These are phyloP conservation scores for Acidomyces sp. DNA, from an alignment of 495 filamentous ascomycete genomes.

Conservation along the genomic window DNA sequence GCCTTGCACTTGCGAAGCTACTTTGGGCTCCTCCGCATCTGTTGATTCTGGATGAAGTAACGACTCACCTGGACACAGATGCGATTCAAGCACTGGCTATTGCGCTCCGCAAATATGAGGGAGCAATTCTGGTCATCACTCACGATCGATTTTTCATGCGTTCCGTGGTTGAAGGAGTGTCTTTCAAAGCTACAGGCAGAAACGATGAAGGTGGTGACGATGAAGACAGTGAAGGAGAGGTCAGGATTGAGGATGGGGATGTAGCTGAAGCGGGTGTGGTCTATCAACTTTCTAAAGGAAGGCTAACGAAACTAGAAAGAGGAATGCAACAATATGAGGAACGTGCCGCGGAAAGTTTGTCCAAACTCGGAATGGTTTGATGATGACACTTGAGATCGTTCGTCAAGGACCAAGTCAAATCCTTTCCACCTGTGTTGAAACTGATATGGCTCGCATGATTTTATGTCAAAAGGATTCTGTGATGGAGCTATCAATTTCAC, in stretches of 20 bases:
- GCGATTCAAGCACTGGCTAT: constrained; percentile 56
- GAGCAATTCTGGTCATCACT: constrained; percentile 57
- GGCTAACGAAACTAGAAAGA: constrained; percentile 25
- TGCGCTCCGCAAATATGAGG: constrained; percentile 51
- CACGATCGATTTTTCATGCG: constrained; percentile 54
- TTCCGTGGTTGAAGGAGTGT: constrained; percentile 6
- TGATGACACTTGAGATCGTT: no score
- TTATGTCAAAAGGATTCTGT: no score
- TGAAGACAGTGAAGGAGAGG: constrained; percentile 2
- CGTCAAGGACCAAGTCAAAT: no score
- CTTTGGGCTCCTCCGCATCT: constrained; percentile 56
- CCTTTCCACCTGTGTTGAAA: no score
- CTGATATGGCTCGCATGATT: no score
- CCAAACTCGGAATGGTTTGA: constrained; percentile 18
- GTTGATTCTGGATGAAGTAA: constrained; percentile 70
- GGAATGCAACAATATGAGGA: constrained; percentile 28
- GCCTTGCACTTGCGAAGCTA: constrained; percentile 56
- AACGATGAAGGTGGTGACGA: constrained; percentile 2
- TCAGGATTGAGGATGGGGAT: no score
- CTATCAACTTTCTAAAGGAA: constrained; percentile 24
- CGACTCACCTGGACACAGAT: constrained; percentile 72
- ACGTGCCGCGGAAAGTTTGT: constrained; percentile 20
- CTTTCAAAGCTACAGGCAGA: not conserved
- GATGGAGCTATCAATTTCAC: no score
- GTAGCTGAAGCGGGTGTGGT: no score